These are phyloP conservation scores for Cryptosporidium baileyi DNA, from an alignment of 169 alveolate genomes.

Conservation along the genomic window DNA sequence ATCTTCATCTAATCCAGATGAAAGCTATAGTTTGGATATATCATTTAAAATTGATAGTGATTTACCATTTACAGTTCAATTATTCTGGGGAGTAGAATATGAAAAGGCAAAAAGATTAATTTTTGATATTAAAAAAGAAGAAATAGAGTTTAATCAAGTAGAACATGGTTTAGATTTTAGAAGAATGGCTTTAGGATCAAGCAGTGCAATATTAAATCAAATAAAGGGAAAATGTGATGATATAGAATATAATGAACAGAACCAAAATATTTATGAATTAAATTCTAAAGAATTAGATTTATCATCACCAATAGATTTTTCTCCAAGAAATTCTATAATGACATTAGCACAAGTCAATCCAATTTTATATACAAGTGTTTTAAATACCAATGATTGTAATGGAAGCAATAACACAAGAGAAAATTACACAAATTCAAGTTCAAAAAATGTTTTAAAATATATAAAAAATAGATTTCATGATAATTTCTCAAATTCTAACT, in stretches of 20 bases:
- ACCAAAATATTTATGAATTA: neutral
- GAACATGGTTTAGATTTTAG: neutral
- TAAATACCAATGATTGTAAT: neutral
- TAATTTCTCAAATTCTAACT: neutral
- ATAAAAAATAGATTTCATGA: neutral
- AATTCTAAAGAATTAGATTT: neutral
- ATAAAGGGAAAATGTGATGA: neutral
- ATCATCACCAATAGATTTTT: neutral
- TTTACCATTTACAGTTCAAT: constrained; percentile 13
- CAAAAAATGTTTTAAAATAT: neutral
- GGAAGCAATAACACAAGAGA: neutral
- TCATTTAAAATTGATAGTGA: constrained; percentile 35
- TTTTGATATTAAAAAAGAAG: neutral
- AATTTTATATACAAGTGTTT: constrained; percentile 10
- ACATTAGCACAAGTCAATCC: constrained; percentile 31
- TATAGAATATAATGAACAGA: neutral
- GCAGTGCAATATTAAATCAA: constrained; percentile 14
- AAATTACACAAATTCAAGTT: neutral
- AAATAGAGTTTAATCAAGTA: neutral
- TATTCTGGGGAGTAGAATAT: constrained; percentile 56
- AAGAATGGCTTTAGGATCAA: constrained; percentile 40
- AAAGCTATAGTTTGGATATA: constrained; percentile 34
- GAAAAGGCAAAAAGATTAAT: neutral
- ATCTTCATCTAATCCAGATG: constrained; percentile 66
- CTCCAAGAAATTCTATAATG: constrained; percentile 30